These are phyloP conservation scores for Neoarthrinium moseri DNA, from an alignment of 2,329 filamentous ascomycete species.

Conservation along the genomic window DNA sequence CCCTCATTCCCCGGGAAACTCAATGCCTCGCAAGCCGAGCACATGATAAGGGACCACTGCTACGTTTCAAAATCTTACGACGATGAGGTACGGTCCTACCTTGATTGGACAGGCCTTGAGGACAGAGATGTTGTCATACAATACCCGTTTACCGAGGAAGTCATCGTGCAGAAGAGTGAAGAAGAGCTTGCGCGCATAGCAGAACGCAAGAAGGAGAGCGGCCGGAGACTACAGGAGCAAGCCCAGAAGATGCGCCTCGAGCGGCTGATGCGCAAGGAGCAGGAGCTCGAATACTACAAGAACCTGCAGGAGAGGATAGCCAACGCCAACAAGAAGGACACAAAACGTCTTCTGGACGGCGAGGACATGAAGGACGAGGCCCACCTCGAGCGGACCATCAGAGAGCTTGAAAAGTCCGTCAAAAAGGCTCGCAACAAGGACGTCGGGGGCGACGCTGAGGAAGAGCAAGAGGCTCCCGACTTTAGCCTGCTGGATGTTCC, in stretches of 20 bases:
- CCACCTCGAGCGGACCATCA: conserved; percentile 79
- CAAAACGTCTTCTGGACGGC: conserved; percentile 78
- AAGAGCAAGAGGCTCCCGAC: conserved; percentile 77
- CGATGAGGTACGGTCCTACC: conserved; percentile 68
- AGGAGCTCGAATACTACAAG: conserved; percentile 92
- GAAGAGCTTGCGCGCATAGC: conserved; percentile 89
- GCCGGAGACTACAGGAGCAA: conserved; percentile 87
- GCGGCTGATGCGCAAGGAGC: conserved; percentile 91
- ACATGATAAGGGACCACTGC: conserved; percentile 84
- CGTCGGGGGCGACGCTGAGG: conserved; percentile 76
- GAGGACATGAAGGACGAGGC: conserved; percentile 91
- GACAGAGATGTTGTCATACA: conserved; percentile 87
- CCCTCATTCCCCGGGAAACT: conserved; percentile 84
- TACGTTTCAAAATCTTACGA: conserved; percentile 87
- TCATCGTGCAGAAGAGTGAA: conserved; percentile 87
- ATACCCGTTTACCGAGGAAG: conserved; percentile 89
- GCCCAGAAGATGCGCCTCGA: conserved; percentile 96
- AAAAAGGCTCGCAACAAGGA: conserved; percentile 91
- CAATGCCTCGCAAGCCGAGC: conserved; percentile 81
- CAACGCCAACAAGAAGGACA: conserved; percentile 87
- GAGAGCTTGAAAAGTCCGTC: conserved; percentile 87
- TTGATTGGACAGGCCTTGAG: conserved; percentile 91
- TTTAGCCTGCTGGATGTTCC: conserved; percentile 88
- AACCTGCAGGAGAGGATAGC: conserved; percentile 71
- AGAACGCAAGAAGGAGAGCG: conserved; percentile 93